Conservation (phyloP, 108 stramenopile genomes). For the Fragilariopsis cylindrus region DNA sequence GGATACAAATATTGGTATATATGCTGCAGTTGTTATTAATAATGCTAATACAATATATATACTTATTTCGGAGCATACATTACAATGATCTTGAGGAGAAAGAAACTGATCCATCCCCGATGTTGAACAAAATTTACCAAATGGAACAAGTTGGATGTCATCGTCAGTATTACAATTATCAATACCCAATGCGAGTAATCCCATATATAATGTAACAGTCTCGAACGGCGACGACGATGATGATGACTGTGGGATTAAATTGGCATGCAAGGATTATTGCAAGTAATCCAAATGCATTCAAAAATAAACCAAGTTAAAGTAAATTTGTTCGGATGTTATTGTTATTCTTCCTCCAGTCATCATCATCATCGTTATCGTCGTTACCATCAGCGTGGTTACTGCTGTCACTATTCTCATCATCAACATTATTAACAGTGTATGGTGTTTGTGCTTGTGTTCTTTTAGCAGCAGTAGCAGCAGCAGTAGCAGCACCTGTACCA, state of each 20-base stretch:
- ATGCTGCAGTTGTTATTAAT: not conserved
- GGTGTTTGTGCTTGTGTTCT: no score
- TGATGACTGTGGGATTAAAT: not conserved
- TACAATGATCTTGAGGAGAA: not conserved
- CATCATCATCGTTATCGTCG: not conserved
- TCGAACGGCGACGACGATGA: not conserved
- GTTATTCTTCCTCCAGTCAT: no score
- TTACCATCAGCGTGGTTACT: not conserved
- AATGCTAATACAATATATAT: not conserved
- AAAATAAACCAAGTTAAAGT: not conserved
- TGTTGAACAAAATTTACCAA: not conserved
- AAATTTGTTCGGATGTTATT: no score
- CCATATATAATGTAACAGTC: not conserved
- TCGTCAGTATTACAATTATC: not conserved
- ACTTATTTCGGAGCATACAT: not conserved
- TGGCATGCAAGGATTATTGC: not conserved
- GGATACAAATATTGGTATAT: not conserved
- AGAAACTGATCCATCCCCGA: conserved; percentile 14
- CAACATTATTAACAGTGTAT: no score
- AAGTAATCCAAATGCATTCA: conserved; percentile 4
- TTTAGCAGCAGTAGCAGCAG: no score
- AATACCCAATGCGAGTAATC: conserved; percentile 10
- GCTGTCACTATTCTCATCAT: no score
- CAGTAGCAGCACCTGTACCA: no score
- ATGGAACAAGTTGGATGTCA: not conserved